Conservation (phyloP, 306 rosid species). For the Echinosophora koreensis region DNA sequence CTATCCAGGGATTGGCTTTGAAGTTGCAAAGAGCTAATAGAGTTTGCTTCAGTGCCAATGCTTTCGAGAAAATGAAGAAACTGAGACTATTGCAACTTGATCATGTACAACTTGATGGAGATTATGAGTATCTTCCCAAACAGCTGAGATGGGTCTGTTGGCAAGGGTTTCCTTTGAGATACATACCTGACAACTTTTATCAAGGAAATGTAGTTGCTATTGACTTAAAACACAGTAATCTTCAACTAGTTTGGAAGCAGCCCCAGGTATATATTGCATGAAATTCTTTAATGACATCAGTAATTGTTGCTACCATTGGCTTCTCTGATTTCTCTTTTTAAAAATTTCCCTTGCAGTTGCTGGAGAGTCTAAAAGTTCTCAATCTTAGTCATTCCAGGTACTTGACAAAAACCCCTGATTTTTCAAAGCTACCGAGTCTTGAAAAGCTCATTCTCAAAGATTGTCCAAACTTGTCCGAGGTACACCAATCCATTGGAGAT, state of each 20-base stretch:
- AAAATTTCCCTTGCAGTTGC: conserved; percentile 8
- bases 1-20: conserved; percentile 45
- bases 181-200: conserved; percentile 23
- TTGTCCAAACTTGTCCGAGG: conserved; percentile 36
- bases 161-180: conserved; percentile 32
- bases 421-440: conserved; percentile 48
- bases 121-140: conserved; percentile 39
- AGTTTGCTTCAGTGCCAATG: not conserved
- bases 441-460: conserved; percentile 40
- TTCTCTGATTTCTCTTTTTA: not conserved
- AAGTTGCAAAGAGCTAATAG: not conserved
- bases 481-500: conserved; percentile 40
- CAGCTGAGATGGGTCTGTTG: conserved; percentile 45
- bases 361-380: conserved; percentile 43
- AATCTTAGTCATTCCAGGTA: conserved; percentile 50
- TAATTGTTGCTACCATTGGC: too few species aligned
- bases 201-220: conserved; percentile 38
- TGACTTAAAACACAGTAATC: conserved; percentile 26
- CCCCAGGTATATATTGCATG: conserved; percentile 33
- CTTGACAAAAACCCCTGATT: conserved; percentile 47
- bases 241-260: conserved; percentile 25
- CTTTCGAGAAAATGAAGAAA: conserved; percentile 45
- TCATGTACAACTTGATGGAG: conserved; percentile 40
- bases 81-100: conserved; percentile 46
- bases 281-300: too few species aligned